Conservation (phyloP, 129 eudicot genomes). For the Scalesia atractyloides region DNA sequence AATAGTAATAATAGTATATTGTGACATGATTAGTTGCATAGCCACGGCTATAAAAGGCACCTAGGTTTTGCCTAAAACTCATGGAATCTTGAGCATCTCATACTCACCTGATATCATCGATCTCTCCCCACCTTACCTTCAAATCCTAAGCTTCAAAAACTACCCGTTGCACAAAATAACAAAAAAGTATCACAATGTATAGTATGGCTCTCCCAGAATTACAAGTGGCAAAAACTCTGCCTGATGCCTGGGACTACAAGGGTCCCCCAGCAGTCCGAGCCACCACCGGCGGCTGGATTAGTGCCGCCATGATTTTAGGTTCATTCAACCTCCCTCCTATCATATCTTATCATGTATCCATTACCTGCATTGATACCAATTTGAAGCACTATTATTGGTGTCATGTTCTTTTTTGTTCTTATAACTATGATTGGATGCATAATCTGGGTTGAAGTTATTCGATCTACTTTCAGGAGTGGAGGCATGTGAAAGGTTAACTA, state of each 20-base stretch:
- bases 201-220: constrained; percentile 55
- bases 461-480: constrained; percentile 52
- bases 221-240: constrained; percentile 52
- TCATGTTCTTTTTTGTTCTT: neutral
- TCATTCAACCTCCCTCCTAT: constrained; percentile 1
- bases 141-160: constrained; percentile 27
- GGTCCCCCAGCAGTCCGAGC: constrained; percentile 64
- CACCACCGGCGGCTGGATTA: constrained; percentile 84
- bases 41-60: constrained; percentile 37
- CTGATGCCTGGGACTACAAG: constrained; percentile 83
- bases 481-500: constrained; percentile 70
- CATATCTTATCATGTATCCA: neutral
- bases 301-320: constrained; percentile 91
- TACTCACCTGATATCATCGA: constrained; percentile 10
- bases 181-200: constrained; percentile 20
- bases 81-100: constrained; percentile 41
- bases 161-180: constrained; percentile 23
- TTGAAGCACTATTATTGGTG: neutral
- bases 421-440: neutral
- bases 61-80: constrained; percentile 28
- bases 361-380: constrained; percentile 10
- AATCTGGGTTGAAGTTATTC: neutral
- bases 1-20: neutral
- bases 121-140: constrained; percentile 25
- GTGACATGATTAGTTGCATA: constrained; percentile 2